These are phyloP conservation scores for Cercospora nicotianae DNA, from an alignment of 2,329 filamentous ascomycete genomes.

Conservation along the genomic window DNA sequence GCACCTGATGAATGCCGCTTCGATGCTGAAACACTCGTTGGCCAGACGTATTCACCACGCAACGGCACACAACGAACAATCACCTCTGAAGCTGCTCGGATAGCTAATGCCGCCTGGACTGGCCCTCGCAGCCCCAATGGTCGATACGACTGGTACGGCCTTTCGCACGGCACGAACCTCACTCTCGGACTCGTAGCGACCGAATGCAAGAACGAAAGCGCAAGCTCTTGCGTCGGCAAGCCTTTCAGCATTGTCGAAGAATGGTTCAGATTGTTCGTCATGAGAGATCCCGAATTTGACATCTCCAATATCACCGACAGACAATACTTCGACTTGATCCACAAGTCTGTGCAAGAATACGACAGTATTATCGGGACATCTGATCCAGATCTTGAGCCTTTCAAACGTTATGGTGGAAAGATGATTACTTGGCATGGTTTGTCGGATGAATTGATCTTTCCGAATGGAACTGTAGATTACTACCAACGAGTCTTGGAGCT, in stretches of 20 bases:
- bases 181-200: conserved; percentile 32
- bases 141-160: conserved; percentile 39
- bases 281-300: conserved; percentile 38
- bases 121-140: conserved; percentile 32
- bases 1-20: conserved; percentile 30
- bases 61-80: conserved; percentile 27
- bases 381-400: conserved; percentile 42
- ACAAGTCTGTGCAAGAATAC: conserved; percentile 35
- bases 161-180: conserved; percentile 21
- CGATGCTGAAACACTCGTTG: conserved; percentile 38
- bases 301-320: conserved; percentile 36
- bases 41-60: conserved; percentile 39
- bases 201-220: conserved; percentile 24
- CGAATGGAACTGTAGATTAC: conserved; percentile 42
- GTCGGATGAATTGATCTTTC: conserved; percentile 42
- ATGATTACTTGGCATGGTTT: conserved; percentile 49
- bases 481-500: conserved; percentile 38
- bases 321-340: conserved; percentile 29
- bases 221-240: conserved; percentile 20
- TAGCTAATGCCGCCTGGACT: conserved; percentile 38
- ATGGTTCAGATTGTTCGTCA: conserved; percentile 42
- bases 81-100: conserved; percentile 31
- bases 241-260: conserved; percentile 34
- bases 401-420: conserved; percentile 43
- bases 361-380: conserved; percentile 41